A percentile compares a stretch with the other conserved stretches of the same genome.
Evolutionary conservation across 345 rosid genomes (phyloP).

Genomic region (Arabis alpina): DNA sequence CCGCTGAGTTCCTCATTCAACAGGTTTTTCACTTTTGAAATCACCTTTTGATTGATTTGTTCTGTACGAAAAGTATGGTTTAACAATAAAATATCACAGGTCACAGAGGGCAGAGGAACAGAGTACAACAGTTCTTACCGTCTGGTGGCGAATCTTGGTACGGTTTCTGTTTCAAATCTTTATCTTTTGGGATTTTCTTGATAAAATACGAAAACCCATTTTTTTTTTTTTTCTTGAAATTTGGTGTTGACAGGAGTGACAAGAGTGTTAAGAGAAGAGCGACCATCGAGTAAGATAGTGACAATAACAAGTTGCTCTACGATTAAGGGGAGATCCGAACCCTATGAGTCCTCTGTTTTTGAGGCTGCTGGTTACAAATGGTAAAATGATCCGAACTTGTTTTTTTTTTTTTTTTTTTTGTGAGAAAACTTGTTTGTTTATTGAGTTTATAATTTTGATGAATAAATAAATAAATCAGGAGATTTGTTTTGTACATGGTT

Average conservation of each 20-base stretch:
- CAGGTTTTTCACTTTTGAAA: constrained; percentile 18
- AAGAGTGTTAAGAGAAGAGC: constrained; percentile 26
- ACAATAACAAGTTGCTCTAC: constrained; percentile 47
- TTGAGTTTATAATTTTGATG: neutral
- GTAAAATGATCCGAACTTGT: neutral
- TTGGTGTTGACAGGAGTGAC: constrained; percentile 23
- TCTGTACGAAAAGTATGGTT: neutral
- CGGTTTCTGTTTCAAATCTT: neutral
- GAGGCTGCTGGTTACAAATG: constrained; percentile 51
- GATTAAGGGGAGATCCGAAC: constrained; percentile 21
- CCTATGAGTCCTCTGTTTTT: constrained; percentile 47
- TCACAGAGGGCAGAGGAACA: constrained; percentile 22
- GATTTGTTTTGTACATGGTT: constrained; percentile 41
- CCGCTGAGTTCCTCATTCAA: constrained; percentile 28
- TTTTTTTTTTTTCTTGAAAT: neutral
- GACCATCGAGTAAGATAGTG: constrained; percentile 46
- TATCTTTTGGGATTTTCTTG: neutral
- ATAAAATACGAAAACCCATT: neutral
- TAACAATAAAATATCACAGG: neutral
- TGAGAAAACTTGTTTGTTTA: neutral
- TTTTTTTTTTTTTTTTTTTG: too few relatives aligned
- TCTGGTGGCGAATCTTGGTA: constrained; percentile 30
- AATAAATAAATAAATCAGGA: constrained; percentile 29
- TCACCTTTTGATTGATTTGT: neutral
- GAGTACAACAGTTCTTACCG: constrained; percentile 27